Conservation (phyloP, 208 protist genomes). For the Trypanosoma mega region DNA sequence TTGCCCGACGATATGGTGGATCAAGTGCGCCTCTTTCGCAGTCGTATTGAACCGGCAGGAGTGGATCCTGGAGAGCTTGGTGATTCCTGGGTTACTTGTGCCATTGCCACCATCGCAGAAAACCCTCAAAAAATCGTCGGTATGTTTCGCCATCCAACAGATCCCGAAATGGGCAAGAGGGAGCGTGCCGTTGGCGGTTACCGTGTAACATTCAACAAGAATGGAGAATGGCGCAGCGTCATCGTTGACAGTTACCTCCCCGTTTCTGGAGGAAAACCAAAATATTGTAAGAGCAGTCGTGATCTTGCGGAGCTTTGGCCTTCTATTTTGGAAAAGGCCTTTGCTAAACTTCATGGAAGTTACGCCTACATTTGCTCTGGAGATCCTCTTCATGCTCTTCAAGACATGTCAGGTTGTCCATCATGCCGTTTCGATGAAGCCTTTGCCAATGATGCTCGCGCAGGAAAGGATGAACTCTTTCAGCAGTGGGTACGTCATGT, state of each 20-base stretch:
- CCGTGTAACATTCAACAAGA: conserved; percentile 80
- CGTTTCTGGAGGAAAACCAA: conserved; percentile 41
- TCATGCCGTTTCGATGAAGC: conserved; percentile 63
- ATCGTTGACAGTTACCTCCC: conserved; percentile 87
- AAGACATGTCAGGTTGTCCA: conserved; percentile 79
- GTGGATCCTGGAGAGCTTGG: conserved; percentile 65
- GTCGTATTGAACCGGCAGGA: conserved; percentile 32
- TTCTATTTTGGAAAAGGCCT: conserved; percentile 85
- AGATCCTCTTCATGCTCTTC: conserved; percentile 80
- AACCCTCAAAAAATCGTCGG: conserved; percentile 34
- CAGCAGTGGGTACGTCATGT: conserved; percentile 40
- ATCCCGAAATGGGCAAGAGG: conserved; percentile 41
- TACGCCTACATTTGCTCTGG: conserved; percentile 77
- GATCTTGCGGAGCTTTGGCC: conserved; percentile 82
- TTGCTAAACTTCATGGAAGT: conserved; percentile 85
- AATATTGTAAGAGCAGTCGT: conserved; percentile 52
- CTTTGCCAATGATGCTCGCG: conserved; percentile 19
- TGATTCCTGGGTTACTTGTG: conserved; percentile 76
- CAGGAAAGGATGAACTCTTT: conserved; percentile 43
- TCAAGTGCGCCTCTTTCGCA: conserved; percentile 67
- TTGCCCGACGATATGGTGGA: conserved; percentile 50
- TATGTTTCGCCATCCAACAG: conserved; percentile 69
- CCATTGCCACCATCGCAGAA: conserved; percentile 56
- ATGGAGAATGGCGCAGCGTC: conserved; percentile 77
- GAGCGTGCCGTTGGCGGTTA: conserved; percentile 75